Evolutionary conservation across 768 basidiomycete genomes (phyloP), one percentile per base, ranked within the genome.

Genomic region (Pulveroboletus sp.): DNA sequence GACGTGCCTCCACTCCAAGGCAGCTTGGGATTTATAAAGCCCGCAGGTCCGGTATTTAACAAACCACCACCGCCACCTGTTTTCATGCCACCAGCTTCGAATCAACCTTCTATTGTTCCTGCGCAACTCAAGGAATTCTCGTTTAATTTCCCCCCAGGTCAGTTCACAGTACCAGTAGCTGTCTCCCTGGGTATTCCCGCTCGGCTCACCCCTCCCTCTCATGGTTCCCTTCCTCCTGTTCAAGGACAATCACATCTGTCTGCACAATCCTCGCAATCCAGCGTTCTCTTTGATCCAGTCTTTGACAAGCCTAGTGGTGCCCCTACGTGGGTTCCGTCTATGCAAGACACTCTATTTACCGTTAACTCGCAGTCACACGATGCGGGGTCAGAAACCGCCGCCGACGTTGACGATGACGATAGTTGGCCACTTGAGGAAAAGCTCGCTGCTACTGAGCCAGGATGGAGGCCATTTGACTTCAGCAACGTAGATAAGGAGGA

Each of bases 351-450:
- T 0, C 76, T 78, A 35, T 75, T 74, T 48, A 76, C 75, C 5
- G 63, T 65, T 37, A 67, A 65, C 14, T 71, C 69, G 6, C 75
- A 78, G 57, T 62, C 69, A 4, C 61, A 57, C 21, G 33, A 51
- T 8, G 40, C 26, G 21, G 49, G 21, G 27, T 42, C 26, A 15
- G n/a, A 35, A 18, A 14, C 18, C n/a, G 31, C 38, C 8, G 9
- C 36, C 17, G 60, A 64, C 18, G 60, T 62, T 18, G 80, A 82
- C 40, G 64, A 62, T 45, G 76, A 77, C 9, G 86, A 89, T 58
- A 88, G 86, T 61, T 89, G 86, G 86, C 84, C 83, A 9, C 68
- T 86, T 26, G 80, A 85, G 36, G 84, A 84, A 55, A 84, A 81
- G 56, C 66, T 84, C 48, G 70, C 76, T 1, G 71, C 73, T 35